Evolutionary conservation across 1,284 basidiomycete species (phyloP).

Genomic region (Boletellus deceptivus): DNA sequence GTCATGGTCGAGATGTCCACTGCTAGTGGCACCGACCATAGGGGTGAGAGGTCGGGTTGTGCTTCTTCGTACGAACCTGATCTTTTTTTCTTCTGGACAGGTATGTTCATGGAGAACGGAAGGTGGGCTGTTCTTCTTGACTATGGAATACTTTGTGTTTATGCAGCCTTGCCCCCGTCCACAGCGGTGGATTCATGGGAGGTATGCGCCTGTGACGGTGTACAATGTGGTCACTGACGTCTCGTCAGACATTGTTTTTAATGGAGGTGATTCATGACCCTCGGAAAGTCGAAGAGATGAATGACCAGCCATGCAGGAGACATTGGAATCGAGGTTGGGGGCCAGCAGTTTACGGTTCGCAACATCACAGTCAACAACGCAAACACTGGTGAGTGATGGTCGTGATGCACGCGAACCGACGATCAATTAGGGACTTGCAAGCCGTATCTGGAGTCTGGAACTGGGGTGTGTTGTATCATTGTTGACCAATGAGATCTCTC

Average conservation of each 20-base stretch:
- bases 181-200: conserved; percentile 57
- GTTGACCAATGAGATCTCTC: neutral
- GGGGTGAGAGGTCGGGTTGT: conserved; percentile 34
- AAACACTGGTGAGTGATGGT: conserved; percentile 34
- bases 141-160: conserved; percentile 24
- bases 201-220: conserved; percentile 26
- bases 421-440: conserved; percentile 10
- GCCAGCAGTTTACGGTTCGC: conserved; percentile 55
- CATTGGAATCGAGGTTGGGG: conserved; percentile 48
- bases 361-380: conserved; percentile 52
- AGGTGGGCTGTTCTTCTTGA: conserved; percentile 41
- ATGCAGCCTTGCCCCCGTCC: neutral
- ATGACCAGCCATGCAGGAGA: conserved; percentile 29
- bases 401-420: neutral
- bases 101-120: conserved; percentile 60
- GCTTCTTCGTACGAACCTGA: conserved; percentile 33
- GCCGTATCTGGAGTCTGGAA: conserved; percentile 43
- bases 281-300: neutral
- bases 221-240: conserved; percentile 29
- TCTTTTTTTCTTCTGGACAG: conserved; percentile 33
- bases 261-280: conserved; percentile 35
- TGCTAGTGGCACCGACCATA: conserved; percentile 43
- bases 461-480: conserved; percentile 36
- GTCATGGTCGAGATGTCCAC: conserved; percentile 48
- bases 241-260: conserved; percentile 46